phyloP scores from a whole-genome alignment of 768 basidiomycete genomes.

The Serendipita sp. region DNA sequence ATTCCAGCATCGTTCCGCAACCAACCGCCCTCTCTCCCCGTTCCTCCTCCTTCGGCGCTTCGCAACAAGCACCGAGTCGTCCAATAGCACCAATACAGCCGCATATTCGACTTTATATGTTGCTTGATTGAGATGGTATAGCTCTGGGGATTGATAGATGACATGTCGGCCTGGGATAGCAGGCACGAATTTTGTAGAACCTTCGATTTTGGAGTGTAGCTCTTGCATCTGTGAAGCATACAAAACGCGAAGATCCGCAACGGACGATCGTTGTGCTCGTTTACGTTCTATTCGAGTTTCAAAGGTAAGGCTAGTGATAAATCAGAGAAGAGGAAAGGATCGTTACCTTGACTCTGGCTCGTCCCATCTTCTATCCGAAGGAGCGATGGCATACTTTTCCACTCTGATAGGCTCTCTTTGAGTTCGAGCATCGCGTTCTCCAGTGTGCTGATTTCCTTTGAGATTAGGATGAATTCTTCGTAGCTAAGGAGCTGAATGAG shows the following conservation, averaged over 20 bases:
- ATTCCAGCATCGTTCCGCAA: conserved; percentile 87
- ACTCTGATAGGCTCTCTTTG: conserved; percentile 85
- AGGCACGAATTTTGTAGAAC: conserved; percentile 88
- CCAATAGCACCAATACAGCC: conserved; percentile 79
- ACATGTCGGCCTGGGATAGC: conserved; percentile 84
- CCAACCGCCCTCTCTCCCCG: conserved; percentile 52
- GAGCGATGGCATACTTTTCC: conserved; percentile 88
- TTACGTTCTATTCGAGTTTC: conserved; percentile 27
- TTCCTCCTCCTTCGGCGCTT: conserved; percentile 50
- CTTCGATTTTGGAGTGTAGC: conserved; percentile 79
- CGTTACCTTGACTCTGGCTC: conserved; percentile 39
- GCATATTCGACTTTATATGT: conserved; percentile 84
- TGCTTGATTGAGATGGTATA: conserved; percentile 76
- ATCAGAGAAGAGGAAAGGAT: conserved; percentile 15
- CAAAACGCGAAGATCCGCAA: conserved; percentile 86
- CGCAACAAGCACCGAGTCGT: conserved; percentile 82
- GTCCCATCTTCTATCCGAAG: conserved; percentile 72
- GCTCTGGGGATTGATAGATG: conserved; percentile 66
- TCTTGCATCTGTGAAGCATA: conserved; percentile 92
- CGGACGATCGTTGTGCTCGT: conserved; percentile 64
- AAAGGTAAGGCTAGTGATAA: conserved; percentile 17
- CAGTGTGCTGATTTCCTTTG: conserved; percentile 89
- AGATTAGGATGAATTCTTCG: conserved; percentile 89
- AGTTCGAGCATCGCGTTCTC: conserved; percentile 97
- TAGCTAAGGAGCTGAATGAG: conserved; percentile 38